Evolutionary conservation across 306 rosid genomes (phyloP).

Genomic region (Gillenia trifoliata): DNA sequence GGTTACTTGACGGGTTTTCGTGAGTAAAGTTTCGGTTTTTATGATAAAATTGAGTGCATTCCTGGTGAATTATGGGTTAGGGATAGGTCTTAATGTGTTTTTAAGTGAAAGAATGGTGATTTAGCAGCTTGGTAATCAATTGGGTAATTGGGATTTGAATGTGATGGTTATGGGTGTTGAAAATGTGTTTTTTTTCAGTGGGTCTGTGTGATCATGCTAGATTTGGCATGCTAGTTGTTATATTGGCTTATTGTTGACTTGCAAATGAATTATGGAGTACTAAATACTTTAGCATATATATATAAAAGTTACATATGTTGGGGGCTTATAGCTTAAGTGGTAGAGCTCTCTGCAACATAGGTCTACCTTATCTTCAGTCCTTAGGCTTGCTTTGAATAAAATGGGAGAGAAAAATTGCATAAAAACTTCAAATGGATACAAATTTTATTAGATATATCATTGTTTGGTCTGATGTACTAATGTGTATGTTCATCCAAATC

Average conservation of each 20-base stretch:
- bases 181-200: neutral
- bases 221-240: neutral
- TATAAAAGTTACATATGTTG: neutral
- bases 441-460: neutral
- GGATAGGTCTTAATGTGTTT: neutral
- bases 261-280: neutral
- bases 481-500: neutral
- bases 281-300: neutral
- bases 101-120: neutral
- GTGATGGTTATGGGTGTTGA: neutral
- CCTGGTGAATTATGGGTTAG: slow-evolving; percentile 15
- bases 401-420: neutral
- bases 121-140: neutral
- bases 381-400: neutral
- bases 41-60: neutral
- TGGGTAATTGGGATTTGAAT: neutral
- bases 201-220: neutral
- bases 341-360: neutral
- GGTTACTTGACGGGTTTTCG: neutral
- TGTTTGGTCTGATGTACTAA: neutral
- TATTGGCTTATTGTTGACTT: neutral
- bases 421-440: neutral
- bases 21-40: neutral
- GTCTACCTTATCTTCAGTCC: neutral
- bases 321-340: neutral